Evolutionary conservation across 192 early-diverging fungal genomes (phyloP), one percentile per base, ranked within the genome.

Genomic region (Entomortierella beljakovae): DNA sequence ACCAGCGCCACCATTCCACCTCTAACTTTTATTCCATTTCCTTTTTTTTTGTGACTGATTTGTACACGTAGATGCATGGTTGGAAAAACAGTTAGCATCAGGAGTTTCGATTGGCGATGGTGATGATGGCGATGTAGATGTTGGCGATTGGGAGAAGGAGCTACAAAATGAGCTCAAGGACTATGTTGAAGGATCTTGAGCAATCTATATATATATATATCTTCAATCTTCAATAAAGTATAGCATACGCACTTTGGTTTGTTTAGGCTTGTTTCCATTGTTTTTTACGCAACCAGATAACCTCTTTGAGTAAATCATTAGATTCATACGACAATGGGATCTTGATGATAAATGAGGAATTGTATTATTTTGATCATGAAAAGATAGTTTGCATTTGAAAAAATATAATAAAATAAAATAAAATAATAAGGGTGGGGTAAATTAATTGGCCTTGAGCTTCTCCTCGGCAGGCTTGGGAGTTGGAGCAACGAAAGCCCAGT

Each of bases 101-200:
- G 61, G 70, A 22, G 66, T 55, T 2, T 66, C 70, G 1, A 68
- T 69, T 38, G 65, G 31, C 28, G 82, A 69, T 51, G 43, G 28
- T 26, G 81, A 68, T 33, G 82, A 80, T 51, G 79, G 37, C 1
- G 82, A 84, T 42, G 68, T 68, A 2, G 82, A 84, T 66, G 68
- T 73, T 5, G 80, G 64, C 1, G 76, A 84, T 51, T 84, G 82
- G 82, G 82, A 84, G 25, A 80, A 84, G 50, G 71, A 84, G 61
- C 40, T 84, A 28, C 79, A 84, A 35, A 76, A 81, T 25, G 79
- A 80, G 29, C 68, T 80, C 59, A 80, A 80, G 65, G 70, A 83
- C 51, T 79, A 79, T 65, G 75, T 79, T 28, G 75, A 79, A 40
- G 68, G 43, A 18, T 54, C 67, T 2, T 69, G 32, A 64, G 43